Conservation (phyloP, 805 yeast species). For the Scheffersomyces stipitis region DNA sequence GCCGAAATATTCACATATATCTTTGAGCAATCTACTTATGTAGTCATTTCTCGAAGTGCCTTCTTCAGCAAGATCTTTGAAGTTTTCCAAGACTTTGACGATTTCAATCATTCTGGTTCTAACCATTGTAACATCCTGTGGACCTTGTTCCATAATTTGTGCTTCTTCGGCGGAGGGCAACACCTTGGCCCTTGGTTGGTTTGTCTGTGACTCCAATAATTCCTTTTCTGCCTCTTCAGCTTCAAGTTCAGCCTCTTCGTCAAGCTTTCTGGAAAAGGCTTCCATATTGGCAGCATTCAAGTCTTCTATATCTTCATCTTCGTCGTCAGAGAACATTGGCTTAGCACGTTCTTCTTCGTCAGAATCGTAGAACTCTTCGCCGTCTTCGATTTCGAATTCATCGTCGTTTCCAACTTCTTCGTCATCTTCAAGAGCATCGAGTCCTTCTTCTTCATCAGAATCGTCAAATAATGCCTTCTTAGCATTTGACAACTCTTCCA, state of each 20-base stretch:
- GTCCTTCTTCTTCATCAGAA: conserved; percentile 60
- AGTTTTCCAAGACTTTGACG: conserved; percentile 90
- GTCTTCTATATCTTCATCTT: conserved; percentile 54
- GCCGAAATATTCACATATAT: conserved; percentile 92
- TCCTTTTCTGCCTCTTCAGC: conserved; percentile 53
- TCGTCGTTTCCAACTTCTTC: conserved; percentile 35
- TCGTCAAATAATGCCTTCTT: conserved; percentile 78
- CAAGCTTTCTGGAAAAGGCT: conserved; percentile 66
- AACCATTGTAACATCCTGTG: conserved; percentile 75
- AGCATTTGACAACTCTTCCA: conserved; percentile 64
- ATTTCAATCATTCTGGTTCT: conserved; percentile 95
- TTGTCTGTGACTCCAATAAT: conserved; percentile 49
- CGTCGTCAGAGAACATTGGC: conserved; percentile 84
- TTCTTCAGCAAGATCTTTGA: conserved; percentile 76
- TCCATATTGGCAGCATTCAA: conserved; percentile 84
- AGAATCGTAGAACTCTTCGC: conserved; percentile 45
- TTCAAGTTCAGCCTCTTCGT: conserved; percentile 51
- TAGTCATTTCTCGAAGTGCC: conserved; percentile 87
- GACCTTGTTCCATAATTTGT: conserved; percentile 47
- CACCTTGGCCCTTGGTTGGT: conserved; percentile 73
- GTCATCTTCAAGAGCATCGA: conserved; percentile 28
- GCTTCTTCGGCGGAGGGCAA: conserved; percentile 73
- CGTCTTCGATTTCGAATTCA: conserved; percentile 38
- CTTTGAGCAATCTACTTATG: conserved; percentile 71
- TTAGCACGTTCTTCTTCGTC: conserved; percentile 60